These are phyloP conservation scores for Paramecium primaurelia DNA, from an alignment of 73 alveolate genomes.

Conservation along the genomic window DNA sequence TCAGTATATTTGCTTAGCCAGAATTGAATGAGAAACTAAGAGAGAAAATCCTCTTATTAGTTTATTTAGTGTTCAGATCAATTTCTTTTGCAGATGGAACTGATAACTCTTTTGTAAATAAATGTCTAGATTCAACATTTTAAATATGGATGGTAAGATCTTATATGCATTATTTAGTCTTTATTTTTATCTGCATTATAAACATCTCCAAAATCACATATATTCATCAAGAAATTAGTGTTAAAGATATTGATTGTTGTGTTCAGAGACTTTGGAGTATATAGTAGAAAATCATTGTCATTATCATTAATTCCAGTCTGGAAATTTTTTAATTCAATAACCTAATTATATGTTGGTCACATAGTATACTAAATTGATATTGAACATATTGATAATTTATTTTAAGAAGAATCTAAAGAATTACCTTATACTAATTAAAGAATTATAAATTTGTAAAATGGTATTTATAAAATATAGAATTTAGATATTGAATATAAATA, in stretches of 20 bases:
- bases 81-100: constrained; percentile 56
- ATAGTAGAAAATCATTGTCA: constrained; percentile 29
- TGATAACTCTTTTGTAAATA: constrained; percentile 34
- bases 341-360: constrained; percentile 25
- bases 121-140: constrained; percentile 50
- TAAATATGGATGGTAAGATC: constrained; percentile 50
- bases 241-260: constrained; percentile 50
- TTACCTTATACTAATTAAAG: not conserved
- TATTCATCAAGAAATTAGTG: constrained; percentile 39
- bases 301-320: constrained; percentile 31
- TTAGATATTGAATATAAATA: constrained; percentile 51
- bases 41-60: constrained; percentile 40
- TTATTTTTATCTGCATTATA: constrained; percentile 32
- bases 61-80: constrained; percentile 39
- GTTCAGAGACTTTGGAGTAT: constrained; percentile 45
- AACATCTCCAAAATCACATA: constrained; percentile 56
- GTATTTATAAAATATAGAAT: not conserved
- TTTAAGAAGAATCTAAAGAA: not conserved
- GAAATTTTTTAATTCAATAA: constrained; percentile 45
- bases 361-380: not conserved
- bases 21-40: constrained; percentile 31
- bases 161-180: not conserved
- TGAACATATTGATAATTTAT: constrained; percentile 41
- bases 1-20: constrained; percentile 23
- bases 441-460: not conserved